Evolutionary conservation across 805 yeast species (phyloP).

Genomic region (Candida boidinii): DNA sequence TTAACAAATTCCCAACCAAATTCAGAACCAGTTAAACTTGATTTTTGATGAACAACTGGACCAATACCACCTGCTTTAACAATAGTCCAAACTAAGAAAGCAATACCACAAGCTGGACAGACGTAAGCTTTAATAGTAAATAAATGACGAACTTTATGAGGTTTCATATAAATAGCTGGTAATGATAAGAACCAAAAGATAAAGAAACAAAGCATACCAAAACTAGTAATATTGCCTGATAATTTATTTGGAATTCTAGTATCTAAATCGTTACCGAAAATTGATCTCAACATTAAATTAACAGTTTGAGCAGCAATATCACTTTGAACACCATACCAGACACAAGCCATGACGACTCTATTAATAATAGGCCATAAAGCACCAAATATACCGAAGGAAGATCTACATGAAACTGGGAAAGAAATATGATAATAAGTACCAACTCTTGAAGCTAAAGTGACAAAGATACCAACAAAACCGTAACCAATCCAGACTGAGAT

Average conservation of each 20-base stretch:
- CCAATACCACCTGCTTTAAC: slow-evolving; percentile 78
- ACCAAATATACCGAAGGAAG: slow-evolving; percentile 83
- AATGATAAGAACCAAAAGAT: slow-evolving; percentile 73
- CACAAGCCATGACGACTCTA: slow-evolving; percentile 68
- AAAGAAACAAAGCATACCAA: slow-evolving; percentile 67
- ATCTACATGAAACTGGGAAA: slow-evolving; percentile 75
- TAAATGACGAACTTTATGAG: slow-evolving; percentile 74
- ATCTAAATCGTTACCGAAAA: slow-evolving; percentile 61
- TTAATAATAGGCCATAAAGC: slow-evolving; percentile 83
- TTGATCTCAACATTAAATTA: slow-evolving; percentile 63
- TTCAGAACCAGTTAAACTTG: slow-evolving; percentile 45
- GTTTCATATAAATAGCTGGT: slow-evolving; percentile 76
- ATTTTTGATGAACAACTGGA: slow-evolving; percentile 50
- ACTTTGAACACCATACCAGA: slow-evolving; percentile 85
- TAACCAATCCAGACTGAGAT: slow-evolving; percentile 85
- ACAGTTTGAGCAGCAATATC: slow-evolving; percentile 83
- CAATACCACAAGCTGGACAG: slow-evolving; percentile 79
- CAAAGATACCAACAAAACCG: slow-evolving; percentile 57
- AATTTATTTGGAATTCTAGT: slow-evolving; percentile 59
- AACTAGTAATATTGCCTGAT: slow-evolving; percentile 43
- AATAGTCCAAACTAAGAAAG: slow-evolving; percentile 76
- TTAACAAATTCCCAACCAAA: slow-evolving; percentile 79
- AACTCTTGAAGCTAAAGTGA: slow-evolving; percentile 63
- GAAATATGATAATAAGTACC: slow-evolving; percentile 78
- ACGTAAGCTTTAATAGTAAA: slow-evolving; percentile 74